These are phyloP conservation scores for Chimonanthus salicifolius DNA, from an alignment of 164 flowering plant genomes.

Conservation along the genomic window DNA sequence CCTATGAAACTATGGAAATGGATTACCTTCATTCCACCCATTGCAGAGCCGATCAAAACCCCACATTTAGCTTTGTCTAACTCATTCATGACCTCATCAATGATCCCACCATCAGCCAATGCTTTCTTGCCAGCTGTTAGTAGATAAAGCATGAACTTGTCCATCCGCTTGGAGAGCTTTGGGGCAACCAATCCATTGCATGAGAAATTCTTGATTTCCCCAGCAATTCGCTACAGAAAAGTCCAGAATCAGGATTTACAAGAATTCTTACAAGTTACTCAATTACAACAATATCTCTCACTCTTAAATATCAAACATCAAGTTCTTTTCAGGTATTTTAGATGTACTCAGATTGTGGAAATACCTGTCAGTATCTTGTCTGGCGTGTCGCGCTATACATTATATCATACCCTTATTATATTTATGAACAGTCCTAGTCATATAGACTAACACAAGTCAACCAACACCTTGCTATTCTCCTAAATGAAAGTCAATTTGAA, in stretches of 20 bases:
- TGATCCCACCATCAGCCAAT: constrained; percentile 79
- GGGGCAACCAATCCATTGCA: constrained; percentile 97
- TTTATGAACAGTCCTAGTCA: no score
- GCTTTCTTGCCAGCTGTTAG: constrained; percentile 98
- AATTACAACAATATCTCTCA: not conserved
- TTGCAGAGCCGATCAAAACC: constrained; percentile 88
- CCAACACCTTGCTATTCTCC: not conserved
- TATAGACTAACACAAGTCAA: not conserved
- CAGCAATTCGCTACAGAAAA: constrained; percentile 76
- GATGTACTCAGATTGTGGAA: not conserved
- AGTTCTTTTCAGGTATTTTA: not conserved
- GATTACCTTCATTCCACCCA: constrained; percentile 97
- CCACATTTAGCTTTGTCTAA: constrained; percentile 81
- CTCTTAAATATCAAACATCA: not conserved
- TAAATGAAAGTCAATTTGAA: not conserved
- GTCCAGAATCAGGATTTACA: not conserved
- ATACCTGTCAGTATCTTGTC: no score
- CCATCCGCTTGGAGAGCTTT: constrained; percentile 86
- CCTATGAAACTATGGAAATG: not conserved
- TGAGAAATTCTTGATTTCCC: constrained; percentile 90
- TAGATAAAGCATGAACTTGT: constrained; percentile 84
- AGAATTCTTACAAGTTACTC: not conserved
- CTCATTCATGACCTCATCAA: constrained; percentile 60
- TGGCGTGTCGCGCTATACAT: not conserved
- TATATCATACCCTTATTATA: not conserved